Percentiles rank a stretch among this genome's conserved stretches.
Conservation (phyloP, 352 stramenopile genomes). For the Phytophthora vignae region DNA sequence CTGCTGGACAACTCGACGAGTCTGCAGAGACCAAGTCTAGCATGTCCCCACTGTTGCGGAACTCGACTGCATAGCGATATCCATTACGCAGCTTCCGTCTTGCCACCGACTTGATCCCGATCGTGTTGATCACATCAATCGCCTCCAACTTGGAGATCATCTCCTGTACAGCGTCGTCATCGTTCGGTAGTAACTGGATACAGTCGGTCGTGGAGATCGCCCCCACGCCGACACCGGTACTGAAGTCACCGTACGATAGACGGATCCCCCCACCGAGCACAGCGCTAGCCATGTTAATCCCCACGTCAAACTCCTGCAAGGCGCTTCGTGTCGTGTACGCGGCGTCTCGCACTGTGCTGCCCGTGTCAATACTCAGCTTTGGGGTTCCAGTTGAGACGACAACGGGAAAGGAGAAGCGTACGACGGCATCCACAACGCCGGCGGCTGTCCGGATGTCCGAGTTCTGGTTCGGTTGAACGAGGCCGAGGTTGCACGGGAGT, state of each 20-base stretch:
- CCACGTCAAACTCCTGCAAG: constrained; percentile 70
- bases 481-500: constrained; percentile 42
- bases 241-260: constrained; percentile 70
- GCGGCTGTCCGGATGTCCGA: constrained; percentile 43
- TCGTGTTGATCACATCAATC: constrained; percentile 61
- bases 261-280: constrained; percentile 57
- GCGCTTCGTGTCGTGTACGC: constrained; percentile 55
- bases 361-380: constrained; percentile 54
- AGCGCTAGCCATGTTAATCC: constrained; percentile 50
- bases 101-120: constrained; percentile 52
- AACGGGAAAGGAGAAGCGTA: constrained; percentile 63
- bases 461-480: constrained; percentile 61
- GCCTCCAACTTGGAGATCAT: constrained; percentile 44
- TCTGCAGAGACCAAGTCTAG: constrained; percentile 59
- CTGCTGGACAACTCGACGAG: constrained; percentile 39
- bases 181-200: constrained; percentile 49
- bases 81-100: constrained; percentile 43
- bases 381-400: constrained; percentile 42
- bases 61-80: constrained; percentile 59
- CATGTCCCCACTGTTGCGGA: constrained; percentile 61
- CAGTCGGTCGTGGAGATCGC: constrained; percentile 56
- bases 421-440: constrained; percentile 57
- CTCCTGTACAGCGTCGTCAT: constrained; percentile 57
- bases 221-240: constrained; percentile 25
- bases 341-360: constrained; percentile 36